phyloP scores from a whole-genome alignment of 805 yeast species.

The Priceomyces carsonii region DNA sequence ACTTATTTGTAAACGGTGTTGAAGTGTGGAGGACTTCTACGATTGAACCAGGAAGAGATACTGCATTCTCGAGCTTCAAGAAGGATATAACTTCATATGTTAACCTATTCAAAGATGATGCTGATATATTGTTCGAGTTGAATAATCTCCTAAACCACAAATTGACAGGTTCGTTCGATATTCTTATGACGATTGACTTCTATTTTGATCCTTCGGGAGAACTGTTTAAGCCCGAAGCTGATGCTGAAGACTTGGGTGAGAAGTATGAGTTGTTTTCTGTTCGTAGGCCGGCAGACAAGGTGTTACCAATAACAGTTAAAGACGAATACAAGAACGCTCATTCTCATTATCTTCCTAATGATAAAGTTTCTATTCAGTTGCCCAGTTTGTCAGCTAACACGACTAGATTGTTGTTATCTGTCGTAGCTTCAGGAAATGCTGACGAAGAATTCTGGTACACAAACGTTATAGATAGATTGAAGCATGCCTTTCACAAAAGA shows the following conservation, averaged over 20 bases:
- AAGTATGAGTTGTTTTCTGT: constrained; percentile 23
- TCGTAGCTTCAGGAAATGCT: constrained; percentile 73
- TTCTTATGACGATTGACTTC: constrained; percentile 52
- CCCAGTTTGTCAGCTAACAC: constrained; percentile 55
- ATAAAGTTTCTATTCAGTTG: constrained; percentile 35
- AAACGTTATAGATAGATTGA: constrained; percentile 52
- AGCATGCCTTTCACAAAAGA: constrained; percentile 35
- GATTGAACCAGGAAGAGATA: constrained; percentile 52
- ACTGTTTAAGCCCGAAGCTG: not conserved
- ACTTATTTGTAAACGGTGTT: constrained; percentile 58
- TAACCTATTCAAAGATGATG: constrained; percentile 46
- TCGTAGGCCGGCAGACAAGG: constrained; percentile 37
- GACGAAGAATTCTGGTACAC: constrained; percentile 86
- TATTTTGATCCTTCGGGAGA: constrained; percentile 29
- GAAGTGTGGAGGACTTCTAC: constrained; percentile 87
- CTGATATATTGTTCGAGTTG: constrained; percentile 55
- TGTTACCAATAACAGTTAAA: constrained; percentile 36
- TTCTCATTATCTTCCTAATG: constrained; percentile 45
- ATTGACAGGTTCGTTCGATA: constrained; percentile 61
- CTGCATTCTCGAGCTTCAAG: constrained; percentile 47
- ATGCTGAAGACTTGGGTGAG: constrained; percentile 12
- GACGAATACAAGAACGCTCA: constrained; percentile 36
- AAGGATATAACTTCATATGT: constrained; percentile 67
- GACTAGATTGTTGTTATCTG: constrained; percentile 56
- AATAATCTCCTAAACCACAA: constrained; percentile 59